phyloP scores from a whole-genome alignment of 139 green algal species.

The Tetratostichococcus sp. region DNA sequence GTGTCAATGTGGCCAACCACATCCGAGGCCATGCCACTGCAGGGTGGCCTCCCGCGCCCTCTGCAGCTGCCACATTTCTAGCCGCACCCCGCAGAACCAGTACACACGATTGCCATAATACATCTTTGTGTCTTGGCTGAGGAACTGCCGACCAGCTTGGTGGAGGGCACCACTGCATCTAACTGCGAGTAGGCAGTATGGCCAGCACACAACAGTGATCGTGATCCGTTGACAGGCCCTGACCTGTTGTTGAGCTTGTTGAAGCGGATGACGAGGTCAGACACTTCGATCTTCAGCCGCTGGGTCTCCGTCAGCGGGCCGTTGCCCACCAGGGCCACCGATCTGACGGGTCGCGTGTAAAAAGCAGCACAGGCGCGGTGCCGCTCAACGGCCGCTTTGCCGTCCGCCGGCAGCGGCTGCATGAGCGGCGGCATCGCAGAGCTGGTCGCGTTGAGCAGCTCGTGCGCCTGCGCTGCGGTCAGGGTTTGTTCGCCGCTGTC shows the following conservation, averaged over 20 bases:
- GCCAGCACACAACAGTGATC: too few relatives aligned
- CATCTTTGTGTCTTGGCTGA: too few relatives aligned
- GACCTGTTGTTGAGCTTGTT: conserved; percentile 16
- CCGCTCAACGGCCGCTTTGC: not conserved
- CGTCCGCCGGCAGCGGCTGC: not conserved
- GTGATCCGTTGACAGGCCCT: too few relatives aligned
- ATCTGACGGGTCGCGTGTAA: not conserved
- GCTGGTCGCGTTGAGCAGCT: not conserved
- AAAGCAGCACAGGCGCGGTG: not conserved
- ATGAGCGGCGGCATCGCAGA: not conserved
- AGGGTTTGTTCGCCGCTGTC: too few relatives aligned
- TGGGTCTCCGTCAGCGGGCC: not conserved
- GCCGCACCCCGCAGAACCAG: not conserved
- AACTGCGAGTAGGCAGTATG: too few relatives aligned
- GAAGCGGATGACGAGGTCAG: conserved; percentile 7
- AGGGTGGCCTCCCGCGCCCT: too few relatives aligned
- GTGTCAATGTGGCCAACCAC: too few relatives aligned
- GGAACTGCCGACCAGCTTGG: too few relatives aligned
- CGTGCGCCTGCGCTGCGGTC: not conserved
- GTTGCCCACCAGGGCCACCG: conserved; percentile 9
- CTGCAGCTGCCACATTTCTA: too few relatives aligned
- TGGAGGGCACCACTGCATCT: too few relatives aligned
- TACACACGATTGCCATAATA: too few relatives aligned
- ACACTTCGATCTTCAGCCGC: not conserved
- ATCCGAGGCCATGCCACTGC: too few relatives aligned